A percentile compares a stretch with the other conserved stretches of the same genome.
phyloP scores from a whole-genome alignment of 2,329 filamentous ascomycete genomes.

The Alternaria sp. region DNA sequence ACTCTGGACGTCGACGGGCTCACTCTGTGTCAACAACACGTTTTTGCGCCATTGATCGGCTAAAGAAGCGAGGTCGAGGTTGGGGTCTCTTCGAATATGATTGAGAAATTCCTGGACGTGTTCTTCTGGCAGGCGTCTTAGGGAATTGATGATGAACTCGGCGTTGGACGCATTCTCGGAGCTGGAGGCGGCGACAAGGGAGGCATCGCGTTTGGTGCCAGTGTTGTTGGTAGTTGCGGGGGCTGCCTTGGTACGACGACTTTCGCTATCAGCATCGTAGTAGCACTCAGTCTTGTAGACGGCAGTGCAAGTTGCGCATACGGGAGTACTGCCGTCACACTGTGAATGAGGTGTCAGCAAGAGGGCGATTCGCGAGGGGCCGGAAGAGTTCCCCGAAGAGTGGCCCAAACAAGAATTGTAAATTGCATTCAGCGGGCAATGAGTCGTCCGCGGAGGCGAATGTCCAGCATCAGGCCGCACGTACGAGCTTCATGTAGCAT shows the following conservation, averaged over 20 bases:
- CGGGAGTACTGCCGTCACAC: slow-evolving; percentile 60
- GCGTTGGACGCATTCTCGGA: slow-evolving; percentile 27
- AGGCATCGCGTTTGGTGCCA: slow-evolving; percentile 43
- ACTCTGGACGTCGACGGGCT: slow-evolving; percentile 34
- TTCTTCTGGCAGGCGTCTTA: slow-evolving; percentile 56
- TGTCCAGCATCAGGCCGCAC: slow-evolving; percentile 14
- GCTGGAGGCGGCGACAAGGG: slow-evolving; percentile 20
- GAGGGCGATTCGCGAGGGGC: not conserved
- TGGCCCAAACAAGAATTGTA: slow-evolving; percentile 4
- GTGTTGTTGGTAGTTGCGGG: slow-evolving; percentile 27
- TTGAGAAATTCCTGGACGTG: slow-evolving; percentile 55
- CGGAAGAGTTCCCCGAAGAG: slow-evolving; percentile 1
- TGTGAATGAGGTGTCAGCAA: slow-evolving; percentile 37
- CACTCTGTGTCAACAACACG: slow-evolving; percentile 44
- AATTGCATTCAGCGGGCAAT: not conserved
- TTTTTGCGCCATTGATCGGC: slow-evolving; percentile 53
- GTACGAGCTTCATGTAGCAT: not conserved
- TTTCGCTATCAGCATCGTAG: slow-evolving; percentile 60
- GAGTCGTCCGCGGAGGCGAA: slow-evolving; percentile 32
- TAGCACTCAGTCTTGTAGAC: slow-evolving; percentile 61
- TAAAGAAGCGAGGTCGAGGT: slow-evolving; percentile 51
- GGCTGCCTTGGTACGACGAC: slow-evolving; percentile 53
- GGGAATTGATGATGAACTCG: slow-evolving; percentile 54
- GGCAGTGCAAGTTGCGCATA: slow-evolving; percentile 60
- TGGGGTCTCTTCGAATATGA: slow-evolving; percentile 52